These are phyloP conservation scores for Coemansia sp. DNA, from an alignment of 192 early-diverging fungal genomes.

Conservation along the genomic window DNA sequence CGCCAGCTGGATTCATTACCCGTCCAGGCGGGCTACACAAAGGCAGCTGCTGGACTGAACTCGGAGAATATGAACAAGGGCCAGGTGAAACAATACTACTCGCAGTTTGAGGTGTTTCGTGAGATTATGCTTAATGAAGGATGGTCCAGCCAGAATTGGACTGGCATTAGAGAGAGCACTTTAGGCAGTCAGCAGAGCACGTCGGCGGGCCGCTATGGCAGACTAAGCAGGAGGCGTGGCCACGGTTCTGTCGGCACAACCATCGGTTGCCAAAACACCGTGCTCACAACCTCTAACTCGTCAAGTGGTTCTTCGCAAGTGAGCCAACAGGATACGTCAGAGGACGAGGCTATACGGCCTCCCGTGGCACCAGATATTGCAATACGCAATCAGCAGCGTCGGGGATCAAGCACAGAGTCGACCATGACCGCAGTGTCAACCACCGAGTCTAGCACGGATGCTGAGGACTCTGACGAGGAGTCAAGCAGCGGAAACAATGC, in stretches of 20 bases:
- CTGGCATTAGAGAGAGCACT: not conserved
- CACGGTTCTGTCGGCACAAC: too few relatives aligned
- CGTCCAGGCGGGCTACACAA: constrained; percentile 20
- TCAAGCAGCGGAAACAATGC: not conserved
- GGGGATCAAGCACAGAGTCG: constrained; percentile 19
- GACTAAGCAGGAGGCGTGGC: too few relatives aligned
- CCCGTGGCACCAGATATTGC: too few relatives aligned
- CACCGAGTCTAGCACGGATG: not conserved
- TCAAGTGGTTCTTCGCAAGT: too few relatives aligned
- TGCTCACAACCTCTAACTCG: too few relatives aligned
- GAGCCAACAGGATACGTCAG: not conserved
- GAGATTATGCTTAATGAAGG: constrained; percentile 30
- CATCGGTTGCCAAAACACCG: too few relatives aligned
- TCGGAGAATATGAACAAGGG: constrained; percentile 1
- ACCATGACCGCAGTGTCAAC: constrained; percentile 15
- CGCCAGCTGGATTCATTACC: constrained; percentile 28
- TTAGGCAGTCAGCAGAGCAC: not conserved
- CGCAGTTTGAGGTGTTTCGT: constrained; percentile 37
- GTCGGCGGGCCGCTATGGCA: not conserved
- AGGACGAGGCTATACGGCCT: not conserved
- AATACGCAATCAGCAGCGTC: not conserved
- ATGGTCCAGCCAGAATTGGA: constrained; percentile 2
- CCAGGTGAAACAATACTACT: constrained; percentile 32
- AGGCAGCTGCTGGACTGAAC: not conserved
- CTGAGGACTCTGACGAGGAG: not conserved